Percentiles rank a stretch among this genome's conserved stretches.
Conservation (phyloP, 345 rosid genomes). For the Diplotaxis tenuifolia region DNA sequence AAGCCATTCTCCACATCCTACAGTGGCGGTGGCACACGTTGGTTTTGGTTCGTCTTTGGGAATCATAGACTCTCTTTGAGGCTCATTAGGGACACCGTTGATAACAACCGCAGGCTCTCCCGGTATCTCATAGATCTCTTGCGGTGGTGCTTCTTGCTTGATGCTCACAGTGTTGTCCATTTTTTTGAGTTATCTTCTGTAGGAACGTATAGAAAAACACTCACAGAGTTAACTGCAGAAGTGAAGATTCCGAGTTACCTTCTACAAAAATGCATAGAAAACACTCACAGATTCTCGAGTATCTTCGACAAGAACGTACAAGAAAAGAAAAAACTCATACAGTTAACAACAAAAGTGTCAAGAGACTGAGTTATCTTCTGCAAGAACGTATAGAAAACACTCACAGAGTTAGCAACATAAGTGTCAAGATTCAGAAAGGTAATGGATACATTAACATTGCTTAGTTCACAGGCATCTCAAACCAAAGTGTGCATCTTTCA, state of each 20-base stretch:
- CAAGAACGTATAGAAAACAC: neutral
- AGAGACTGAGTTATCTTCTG: neutral
- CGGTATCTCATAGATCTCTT: conserved; percentile 49
- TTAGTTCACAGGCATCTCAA: neutral
- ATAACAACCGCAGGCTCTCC: conserved; percentile 84
- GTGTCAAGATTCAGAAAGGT: neutral
- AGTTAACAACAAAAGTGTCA: neutral
- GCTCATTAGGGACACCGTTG: conserved; percentile 63
- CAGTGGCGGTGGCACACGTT: neutral
- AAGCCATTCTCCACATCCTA: conserved; percentile 68
- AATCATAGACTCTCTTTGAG: conserved; percentile 20
- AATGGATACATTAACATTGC: neutral
- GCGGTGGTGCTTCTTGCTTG: conserved; percentile 35
- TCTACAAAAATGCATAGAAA: neutral
- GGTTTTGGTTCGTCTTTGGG: conserved; percentile 27
- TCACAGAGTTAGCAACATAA: too few species aligned
- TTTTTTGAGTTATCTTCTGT: conserved; percentile 18
- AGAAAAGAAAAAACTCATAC: neutral
- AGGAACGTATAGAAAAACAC: neutral
- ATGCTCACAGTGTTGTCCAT: conserved; percentile 34
- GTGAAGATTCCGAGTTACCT: neutral
- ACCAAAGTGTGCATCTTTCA: neutral
- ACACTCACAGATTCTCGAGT: too few species aligned
- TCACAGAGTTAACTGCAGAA: neutral
- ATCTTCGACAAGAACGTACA: neutral